Evolutionary conservation across 169 alveolate genomes (phyloP), one percentile per base, ranked within the genome.

Genomic region (Eimeria praecox): DNA sequence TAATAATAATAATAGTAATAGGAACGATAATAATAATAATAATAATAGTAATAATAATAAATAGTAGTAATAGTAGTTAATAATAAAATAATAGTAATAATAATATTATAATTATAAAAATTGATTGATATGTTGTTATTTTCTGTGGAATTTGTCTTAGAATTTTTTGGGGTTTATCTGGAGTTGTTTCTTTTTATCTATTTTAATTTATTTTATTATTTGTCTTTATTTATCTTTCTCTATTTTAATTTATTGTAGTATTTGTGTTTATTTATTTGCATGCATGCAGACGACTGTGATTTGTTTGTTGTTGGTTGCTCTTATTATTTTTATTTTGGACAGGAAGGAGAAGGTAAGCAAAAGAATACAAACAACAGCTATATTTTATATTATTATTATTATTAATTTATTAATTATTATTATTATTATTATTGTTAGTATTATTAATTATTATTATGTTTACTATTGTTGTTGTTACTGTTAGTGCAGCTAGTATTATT

Each of bases 321-420:
- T 91, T 0, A 56, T 91, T 24, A 91, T 91, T 24, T 91, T 91
- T 52, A 91, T 91, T 33, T 90, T 91, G 64, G 95, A 91, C n/a
- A 83, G 82, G 30, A 33, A 78, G n/a, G 95, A 91, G 22, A 91
- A 91, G 95, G 95, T 91, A 38, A 35, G 94, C 14, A 16, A 12
- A 35, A 44, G 33, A 5, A 49, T 49, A 49, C 12, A 12, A 49
- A 12, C 3, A 16, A 54, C 56, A 5, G 38, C 16, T 10, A 16
- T 22, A 52, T 73, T 73, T 9, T 30, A 73, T 35, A n/a, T 14
- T 33, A n/a, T 73, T 33, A 27, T n/a, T 35, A 30, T 73, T 73
- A 30, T 20, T 49, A 10, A 62, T 42, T 30, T 22, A 42, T 80
- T 22, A 9, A 73, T 8, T 30, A 30, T 16, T 16, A 40, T 16